These are phyloP conservation scores for Aspergillus niger DNA, from an alignment of 2,329 filamentous ascomycete genomes.

Conservation along the genomic window DNA sequence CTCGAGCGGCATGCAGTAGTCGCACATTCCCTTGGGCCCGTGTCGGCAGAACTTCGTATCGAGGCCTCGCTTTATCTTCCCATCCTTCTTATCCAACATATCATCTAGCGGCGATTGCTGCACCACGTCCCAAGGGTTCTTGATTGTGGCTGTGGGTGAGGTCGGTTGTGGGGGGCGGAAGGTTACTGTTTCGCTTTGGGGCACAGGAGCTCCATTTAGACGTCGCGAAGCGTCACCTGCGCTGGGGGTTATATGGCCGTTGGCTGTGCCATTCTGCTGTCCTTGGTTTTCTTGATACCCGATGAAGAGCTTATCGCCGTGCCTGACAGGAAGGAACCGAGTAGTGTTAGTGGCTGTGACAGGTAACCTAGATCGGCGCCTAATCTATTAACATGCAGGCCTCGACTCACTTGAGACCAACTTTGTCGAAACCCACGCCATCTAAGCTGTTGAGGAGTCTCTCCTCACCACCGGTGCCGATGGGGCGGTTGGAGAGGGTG, in stretches of 20 bases:
- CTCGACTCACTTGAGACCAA: conserved; percentile 57
- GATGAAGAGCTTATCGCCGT: conserved; percentile 90
- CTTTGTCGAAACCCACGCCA: conserved; percentile 58
- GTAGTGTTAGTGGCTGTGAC: conserved; percentile 16
- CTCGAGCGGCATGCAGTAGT: conserved; percentile 96
- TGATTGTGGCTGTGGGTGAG: conserved; percentile 64
- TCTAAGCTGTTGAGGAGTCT: conserved; percentile 54
- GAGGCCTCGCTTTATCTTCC: conserved; percentile 77
- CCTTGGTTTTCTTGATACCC: conserved; percentile 67
- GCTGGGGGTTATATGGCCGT: conserved; percentile 27
- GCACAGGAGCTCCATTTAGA: conserved; percentile 40
- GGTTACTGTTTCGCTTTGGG: conserved; percentile 60
- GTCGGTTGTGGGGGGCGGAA: conserved; percentile 61
- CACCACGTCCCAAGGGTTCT: conserved; percentile 91
- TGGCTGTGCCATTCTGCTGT: conserved; percentile 50
- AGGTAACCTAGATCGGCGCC: not conserved
- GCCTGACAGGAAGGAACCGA: conserved; percentile 52
- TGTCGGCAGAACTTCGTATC: conserved; percentile 91
- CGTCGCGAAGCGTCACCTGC: conserved; percentile 32
- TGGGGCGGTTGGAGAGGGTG: conserved; percentile 61
- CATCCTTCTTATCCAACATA: conserved; percentile 79
- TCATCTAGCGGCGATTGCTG: conserved; percentile 87
- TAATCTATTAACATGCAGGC: not conserved
- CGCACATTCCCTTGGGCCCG: conserved; percentile 97
- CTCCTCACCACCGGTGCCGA: conserved; percentile 58